A percentile compares a stretch with the other conserved stretches of the same genome.
These are phyloP conservation scores for Cardiospermum halicacabum DNA, from an alignment of 345 rosid species.

Conservation along the genomic window DNA sequence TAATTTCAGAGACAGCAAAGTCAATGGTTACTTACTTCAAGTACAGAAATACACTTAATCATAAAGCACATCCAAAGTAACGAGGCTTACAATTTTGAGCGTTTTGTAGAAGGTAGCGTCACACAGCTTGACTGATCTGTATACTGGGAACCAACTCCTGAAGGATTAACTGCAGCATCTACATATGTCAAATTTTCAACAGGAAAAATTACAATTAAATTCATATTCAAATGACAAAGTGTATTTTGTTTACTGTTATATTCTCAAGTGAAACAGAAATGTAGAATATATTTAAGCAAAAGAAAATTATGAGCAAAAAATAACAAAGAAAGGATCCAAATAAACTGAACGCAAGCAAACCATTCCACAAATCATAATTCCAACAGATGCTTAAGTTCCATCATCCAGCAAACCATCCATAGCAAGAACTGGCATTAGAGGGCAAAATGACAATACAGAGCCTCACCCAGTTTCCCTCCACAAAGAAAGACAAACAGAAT, in stretches of 20 bases:
- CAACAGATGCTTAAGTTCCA: not conserved
- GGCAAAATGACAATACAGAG: not conserved
- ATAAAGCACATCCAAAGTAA: slow-evolving; percentile 16
- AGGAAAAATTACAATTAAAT: slow-evolving; percentile 15
- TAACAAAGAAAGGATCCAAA: not conserved
- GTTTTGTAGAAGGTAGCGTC: slow-evolving; percentile 46
- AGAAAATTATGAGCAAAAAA: not conserved
- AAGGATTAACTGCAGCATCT: slow-evolving; percentile 25
- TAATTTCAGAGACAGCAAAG: not conserved
- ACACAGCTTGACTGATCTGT: slow-evolving; percentile 28
- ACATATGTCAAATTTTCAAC: slow-evolving; percentile 30
- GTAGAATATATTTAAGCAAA: not conserved
- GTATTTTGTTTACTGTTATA: not conserved
- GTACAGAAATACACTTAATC: not conserved
- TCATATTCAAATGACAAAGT: not conserved
- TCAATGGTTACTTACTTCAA: not conserved
- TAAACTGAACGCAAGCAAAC: slow-evolving; percentile 3
- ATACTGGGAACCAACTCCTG: slow-evolving; percentile 29
- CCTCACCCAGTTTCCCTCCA: not conserved
- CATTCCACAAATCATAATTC: not conserved
- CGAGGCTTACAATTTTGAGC: slow-evolving; percentile 43
- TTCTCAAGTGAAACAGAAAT: not conserved
- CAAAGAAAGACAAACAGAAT: not conserved
- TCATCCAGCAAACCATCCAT: not conserved
- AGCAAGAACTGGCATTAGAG: not conserved